Evolutionary conservation across 139 green algal genomes (phyloP).

Genomic region (Chlorella sp.): DNA sequence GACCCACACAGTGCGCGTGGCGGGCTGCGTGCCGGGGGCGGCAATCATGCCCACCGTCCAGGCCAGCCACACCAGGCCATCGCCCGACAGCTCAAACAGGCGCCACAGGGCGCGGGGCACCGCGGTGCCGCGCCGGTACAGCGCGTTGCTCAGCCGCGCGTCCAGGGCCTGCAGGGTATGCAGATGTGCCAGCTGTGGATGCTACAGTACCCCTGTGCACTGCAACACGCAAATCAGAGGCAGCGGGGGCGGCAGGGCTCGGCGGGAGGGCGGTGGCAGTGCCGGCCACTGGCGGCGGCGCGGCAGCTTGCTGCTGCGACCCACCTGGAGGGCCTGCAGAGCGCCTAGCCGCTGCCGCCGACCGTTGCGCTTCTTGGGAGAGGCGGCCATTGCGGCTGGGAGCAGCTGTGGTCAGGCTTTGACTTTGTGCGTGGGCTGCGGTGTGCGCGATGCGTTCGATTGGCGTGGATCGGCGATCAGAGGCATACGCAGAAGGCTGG

Average conservation of each 20-base stretch:
- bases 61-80: conserved; percentile 64
- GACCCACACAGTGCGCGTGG: not conserved
- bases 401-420: too few species aligned
- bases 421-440: too few species aligned
- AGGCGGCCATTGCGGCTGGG: not conserved
- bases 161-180: not conserved
- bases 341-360: not conserved
- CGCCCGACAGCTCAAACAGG: conserved; percentile 61
- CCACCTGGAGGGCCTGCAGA: not conserved
- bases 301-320: not conserved
- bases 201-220: too few species aligned
- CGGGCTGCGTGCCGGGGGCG: conserved; percentile 9
- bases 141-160: not conserved
- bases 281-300: not conserved
- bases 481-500: too few species aligned
- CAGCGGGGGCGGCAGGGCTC: not conserved
- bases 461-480: not conserved
- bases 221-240: not conserved
- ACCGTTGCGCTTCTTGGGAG: too few species aligned
- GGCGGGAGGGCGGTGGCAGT: too few species aligned
- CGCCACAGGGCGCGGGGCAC: conserved; percentile 53
- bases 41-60: not conserved
- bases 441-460: too few species aligned
- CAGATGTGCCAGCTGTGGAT: not conserved
- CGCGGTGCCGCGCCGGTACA: conserved; percentile 10